Conservation (phyloP, 2,329 filamentous ascomycete genomes). For the Davidsoniella australis region DNA sequence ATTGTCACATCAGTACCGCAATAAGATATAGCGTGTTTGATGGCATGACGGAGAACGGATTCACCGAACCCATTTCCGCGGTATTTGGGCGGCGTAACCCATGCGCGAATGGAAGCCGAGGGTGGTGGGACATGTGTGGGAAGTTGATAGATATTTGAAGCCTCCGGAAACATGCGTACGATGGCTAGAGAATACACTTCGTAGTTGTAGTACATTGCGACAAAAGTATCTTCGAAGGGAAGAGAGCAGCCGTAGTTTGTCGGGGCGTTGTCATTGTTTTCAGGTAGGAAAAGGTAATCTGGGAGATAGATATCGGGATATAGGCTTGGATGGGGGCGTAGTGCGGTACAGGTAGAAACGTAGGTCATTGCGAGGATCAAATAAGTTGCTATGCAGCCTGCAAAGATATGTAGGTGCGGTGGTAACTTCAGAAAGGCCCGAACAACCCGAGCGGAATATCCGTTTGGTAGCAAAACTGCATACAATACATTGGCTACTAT, state of each 20-base stretch:
- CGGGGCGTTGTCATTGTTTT: conserved; percentile 27
- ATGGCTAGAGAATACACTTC: conserved; percentile 57
- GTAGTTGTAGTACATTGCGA: conserved; percentile 38
- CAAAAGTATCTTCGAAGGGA: conserved; percentile 32
- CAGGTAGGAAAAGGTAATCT: too few species aligned
- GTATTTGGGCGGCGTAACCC: conserved; percentile 59
- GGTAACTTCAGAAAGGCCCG: too few species aligned
- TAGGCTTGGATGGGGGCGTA: too few species aligned
- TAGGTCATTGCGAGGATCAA: too few species aligned
- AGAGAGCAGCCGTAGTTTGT: conserved; percentile 20
- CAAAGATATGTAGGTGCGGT: too few species aligned
- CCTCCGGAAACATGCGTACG: conserved; percentile 25
- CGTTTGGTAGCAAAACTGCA: too few species aligned
- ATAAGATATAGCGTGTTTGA: conserved; percentile 47
- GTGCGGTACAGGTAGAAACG: too few species aligned
- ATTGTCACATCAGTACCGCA: conserved; percentile 51
- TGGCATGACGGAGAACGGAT: conserved; percentile 56
- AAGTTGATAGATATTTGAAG: conserved; percentile 20
- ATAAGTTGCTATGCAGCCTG: too few species aligned
- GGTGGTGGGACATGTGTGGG: conserved; percentile 21
- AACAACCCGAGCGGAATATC: too few species aligned
- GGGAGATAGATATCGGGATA: too few species aligned
- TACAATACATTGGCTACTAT: too few species aligned
- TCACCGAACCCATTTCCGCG: conserved; percentile 55
- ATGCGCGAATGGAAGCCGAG: conserved; percentile 58